These are phyloP conservation scores for Cordyceps cateniannulata DNA, from an alignment of 2,329 filamentous ascomycete genomes.

Conservation along the genomic window DNA sequence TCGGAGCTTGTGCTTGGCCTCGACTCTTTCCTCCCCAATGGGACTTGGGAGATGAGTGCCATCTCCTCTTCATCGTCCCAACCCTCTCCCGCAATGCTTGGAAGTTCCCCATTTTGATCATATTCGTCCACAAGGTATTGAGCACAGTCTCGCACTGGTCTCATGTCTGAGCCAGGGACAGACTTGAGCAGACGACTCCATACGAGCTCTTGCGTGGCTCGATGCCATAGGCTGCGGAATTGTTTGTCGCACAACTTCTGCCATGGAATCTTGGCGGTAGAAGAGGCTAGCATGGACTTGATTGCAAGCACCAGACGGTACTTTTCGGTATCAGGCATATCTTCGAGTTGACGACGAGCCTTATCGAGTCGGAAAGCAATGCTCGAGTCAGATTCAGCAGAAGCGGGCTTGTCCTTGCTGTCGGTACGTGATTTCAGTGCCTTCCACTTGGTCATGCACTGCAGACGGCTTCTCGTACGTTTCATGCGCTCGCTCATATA, in stretches of 20 bases:
- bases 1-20: conserved; percentile 23
- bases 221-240: conserved; percentile 34
- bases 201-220: conserved; percentile 30
- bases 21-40: conserved; percentile 4
- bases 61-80: conserved; percentile 29
- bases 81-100: conserved; percentile 24
- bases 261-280: conserved; percentile 42
- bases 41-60: conserved; percentile 19
- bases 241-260: conserved; percentile 33
- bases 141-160: conserved; percentile 29
- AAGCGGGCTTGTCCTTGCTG: conserved; percentile 27
- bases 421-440: conserved; percentile 30
- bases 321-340: conserved; percentile 39
- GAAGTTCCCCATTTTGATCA: conserved; percentile 27
- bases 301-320: conserved; percentile 38
- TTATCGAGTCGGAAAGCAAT: conserved; percentile 37
- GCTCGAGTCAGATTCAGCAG: conserved; percentile 25
- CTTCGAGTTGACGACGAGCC: conserved; percentile 34
- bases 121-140: conserved; percentile 29
- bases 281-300: conserved; percentile 30
- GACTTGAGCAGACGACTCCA: conserved; percentile 33
- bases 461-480: conserved; percentile 55
- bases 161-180: conserved; percentile 25
- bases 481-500: conserved; percentile 57
- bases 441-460: conserved; percentile 65